Conservation (phyloP, 345 rosid genomes). For the Gossypium raimondii region DNA sequence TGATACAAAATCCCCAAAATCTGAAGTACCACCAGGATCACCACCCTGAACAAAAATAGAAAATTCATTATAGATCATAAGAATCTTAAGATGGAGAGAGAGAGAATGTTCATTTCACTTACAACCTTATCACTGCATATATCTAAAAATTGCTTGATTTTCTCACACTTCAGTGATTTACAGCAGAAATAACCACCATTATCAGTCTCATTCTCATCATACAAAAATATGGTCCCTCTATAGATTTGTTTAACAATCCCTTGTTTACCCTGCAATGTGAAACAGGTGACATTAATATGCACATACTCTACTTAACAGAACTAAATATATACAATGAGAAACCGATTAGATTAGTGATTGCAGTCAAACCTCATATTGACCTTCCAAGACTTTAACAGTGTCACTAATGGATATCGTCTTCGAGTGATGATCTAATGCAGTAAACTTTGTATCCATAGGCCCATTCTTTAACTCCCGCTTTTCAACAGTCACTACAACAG, state of each 20-base stretch:
- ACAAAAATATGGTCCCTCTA: slow-evolving; percentile 67
- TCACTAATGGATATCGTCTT: slow-evolving; percentile 67
- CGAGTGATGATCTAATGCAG: slow-evolving; percentile 58
- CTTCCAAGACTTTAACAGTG: slow-evolving; percentile 71
- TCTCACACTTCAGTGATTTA: slow-evolving; percentile 71
- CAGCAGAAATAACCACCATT: slow-evolving; percentile 85
- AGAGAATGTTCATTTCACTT: background rate
- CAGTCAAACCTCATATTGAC: slow-evolving; percentile 62
- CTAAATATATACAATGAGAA: background rate
- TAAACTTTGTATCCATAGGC: slow-evolving; percentile 67
- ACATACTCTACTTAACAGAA: background rate
- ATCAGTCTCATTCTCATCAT: slow-evolving; percentile 64
- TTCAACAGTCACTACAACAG: slow-evolving; percentile 51
- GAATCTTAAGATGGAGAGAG: background rate
- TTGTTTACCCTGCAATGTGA: slow-evolving; percentile 63
- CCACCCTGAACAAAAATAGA: slow-evolving; percentile 28
- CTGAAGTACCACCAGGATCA: slow-evolving; percentile 35
- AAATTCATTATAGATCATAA: slow-evolving; percentile 17
- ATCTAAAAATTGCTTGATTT: slow-evolving; percentile 49
- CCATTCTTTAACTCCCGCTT: slow-evolving; percentile 49
- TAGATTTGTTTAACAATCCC: slow-evolving; percentile 84
- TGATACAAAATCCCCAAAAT: slow-evolving; percentile 55
- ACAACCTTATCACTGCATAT: slow-evolving; percentile 54
- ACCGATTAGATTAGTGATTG: background rate
- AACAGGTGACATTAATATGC: background rate